Base-by-base conservation (phyloP, 441 rosid species). In the Metrosideros polymorpha region DNA sequence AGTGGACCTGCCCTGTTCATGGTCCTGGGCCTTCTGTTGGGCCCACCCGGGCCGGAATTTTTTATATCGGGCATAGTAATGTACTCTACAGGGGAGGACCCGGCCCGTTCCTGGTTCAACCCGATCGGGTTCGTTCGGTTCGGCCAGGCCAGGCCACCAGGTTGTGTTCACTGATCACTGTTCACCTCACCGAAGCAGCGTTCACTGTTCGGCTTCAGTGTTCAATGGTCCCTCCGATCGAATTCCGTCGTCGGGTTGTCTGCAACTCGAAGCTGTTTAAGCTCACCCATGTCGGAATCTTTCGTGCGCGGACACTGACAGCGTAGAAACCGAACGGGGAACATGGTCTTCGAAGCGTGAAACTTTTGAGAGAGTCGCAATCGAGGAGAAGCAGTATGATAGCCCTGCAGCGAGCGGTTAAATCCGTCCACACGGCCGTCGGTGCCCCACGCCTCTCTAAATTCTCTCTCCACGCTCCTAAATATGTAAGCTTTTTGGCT, bases 401-500 rank as follows among this genome's bases (percentile, higher is more conserved):
- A 57, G 84, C 88, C 84, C 54, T 90, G 82, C 90, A 87, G 88
- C 92, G 92, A 90, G 77, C 91, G 9, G 84, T 92, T 79, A 92
- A 92, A 84, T 87, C 92, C 90, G 52, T 96, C 85, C 95, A 94
- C 29, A 90, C 93, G 3, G 57, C 85, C 51, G 82, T 83, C 9
- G 92, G 86, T 45, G 88, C 89, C 84, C 95, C 98, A 1, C 93
- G 91, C 87, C 95, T 97, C 88, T 90, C 93, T 53, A 91, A 91
- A 85, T 94, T 97, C 92, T 92, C 97, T 88, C 92, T 96, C 25
- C 84, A 89, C 85, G 91, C 94, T 76, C 95, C 99, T 83, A 96
- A 93, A 90, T 83, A 56, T 75, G 99, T 96, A 89, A 89, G 92
- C 63, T 61, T 14, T 50, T 17, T 19, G 52, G 52, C 75, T 61